A percentile compares a stretch with the other conserved stretches of the same genome.
These are phyloP conservation scores for Pichia sp. DNA, from an alignment of 1,139 yeast genomes.

Conservation along the genomic window DNA sequence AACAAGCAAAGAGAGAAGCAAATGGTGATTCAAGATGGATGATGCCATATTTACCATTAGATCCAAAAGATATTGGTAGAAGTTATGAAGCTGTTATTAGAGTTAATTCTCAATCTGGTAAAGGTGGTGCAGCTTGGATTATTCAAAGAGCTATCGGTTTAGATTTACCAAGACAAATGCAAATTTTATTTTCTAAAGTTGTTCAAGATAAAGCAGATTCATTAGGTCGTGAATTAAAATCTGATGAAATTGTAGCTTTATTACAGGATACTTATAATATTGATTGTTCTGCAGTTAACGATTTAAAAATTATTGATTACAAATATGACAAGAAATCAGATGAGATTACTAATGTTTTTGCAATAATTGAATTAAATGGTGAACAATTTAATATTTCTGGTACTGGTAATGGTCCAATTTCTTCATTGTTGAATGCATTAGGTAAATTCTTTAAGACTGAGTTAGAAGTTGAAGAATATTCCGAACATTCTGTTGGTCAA, in stretches of 20 bases:
- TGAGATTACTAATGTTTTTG: constrained; percentile 26
- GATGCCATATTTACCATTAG: constrained; percentile 91
- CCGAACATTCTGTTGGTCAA: constrained; percentile 88
- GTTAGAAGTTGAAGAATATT: constrained; percentile 74
- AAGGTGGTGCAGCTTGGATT: constrained; percentile 99
- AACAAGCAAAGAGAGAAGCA: constrained; percentile 21
- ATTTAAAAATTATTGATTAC: constrained; percentile 47
- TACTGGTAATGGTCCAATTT: constrained; percentile 91
- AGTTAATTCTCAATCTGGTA: constrained; percentile 96
- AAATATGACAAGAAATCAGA: constrained; percentile 27
- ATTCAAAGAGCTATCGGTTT: constrained; percentile 80
- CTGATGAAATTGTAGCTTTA: constrained; percentile 68
- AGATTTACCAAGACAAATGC: constrained; percentile 88
- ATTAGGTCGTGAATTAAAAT: constrained; percentile 78
- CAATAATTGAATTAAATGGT: constrained; percentile 43
- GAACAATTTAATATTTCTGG: constrained; percentile 49
- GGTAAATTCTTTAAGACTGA: constrained; percentile 47
- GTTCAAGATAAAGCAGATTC: constrained; percentile 81
- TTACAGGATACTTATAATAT: constrained; percentile 70
- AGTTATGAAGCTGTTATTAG: constrained; percentile 96
- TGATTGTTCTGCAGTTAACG: constrained; percentile 37
- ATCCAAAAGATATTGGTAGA: constrained; percentile 93
- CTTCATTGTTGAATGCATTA: constrained; percentile 81
- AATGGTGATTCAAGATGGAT: constrained; percentile 51
- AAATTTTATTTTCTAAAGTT: constrained; percentile 77